phyloP scores from a whole-genome alignment of 495 filamentous ascomycete species.

The Aspergillus incahuasiensis region DNA sequence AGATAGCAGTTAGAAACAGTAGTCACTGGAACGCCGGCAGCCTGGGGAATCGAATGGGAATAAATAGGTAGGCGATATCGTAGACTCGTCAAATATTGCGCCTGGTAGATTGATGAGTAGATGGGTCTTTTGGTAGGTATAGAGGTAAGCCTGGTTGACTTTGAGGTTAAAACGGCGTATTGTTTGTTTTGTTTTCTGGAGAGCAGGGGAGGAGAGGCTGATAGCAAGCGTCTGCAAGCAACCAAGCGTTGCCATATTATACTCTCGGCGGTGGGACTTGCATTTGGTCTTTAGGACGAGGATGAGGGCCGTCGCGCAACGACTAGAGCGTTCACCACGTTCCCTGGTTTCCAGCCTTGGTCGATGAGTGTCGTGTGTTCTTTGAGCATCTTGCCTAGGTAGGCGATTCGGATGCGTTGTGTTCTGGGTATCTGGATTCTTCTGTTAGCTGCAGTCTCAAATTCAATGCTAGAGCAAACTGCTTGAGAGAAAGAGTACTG shows the following conservation, averaged over 20 bases:
- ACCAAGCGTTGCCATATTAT: not conserved
- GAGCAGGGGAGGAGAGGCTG: too few relatives aligned
- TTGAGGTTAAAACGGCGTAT: too few relatives aligned
- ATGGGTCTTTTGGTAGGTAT: too few relatives aligned
- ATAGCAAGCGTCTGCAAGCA: too few relatives aligned
- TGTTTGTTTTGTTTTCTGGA: too few relatives aligned
- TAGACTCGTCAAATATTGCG: not conserved
- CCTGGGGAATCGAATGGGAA: not conserved
- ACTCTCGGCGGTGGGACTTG: too few relatives aligned
- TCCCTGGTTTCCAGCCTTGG: constrained; percentile 72
- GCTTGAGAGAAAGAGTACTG: not conserved
- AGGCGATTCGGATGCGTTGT: constrained; percentile 63
- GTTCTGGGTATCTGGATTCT: constrained; percentile 38
- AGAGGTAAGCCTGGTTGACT: too few relatives aligned
- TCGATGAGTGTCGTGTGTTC: constrained; percentile 56
- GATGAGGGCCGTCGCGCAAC: constrained; percentile 36
- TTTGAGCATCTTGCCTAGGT: constrained; percentile 73
- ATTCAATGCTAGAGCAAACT: not conserved
- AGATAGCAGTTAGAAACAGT: not conserved
- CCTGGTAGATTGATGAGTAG: not conserved
- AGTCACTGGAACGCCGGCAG: not conserved
- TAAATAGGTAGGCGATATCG: not conserved
- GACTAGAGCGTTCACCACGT: constrained; percentile 77
- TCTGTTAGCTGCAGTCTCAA: not conserved
- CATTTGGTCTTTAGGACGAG: constrained; percentile 10